Evolutionary conservation across 306 rosid species (phyloP), one percentile per base, ranked within the genome.

Genomic region (Senna siamea): DNA sequence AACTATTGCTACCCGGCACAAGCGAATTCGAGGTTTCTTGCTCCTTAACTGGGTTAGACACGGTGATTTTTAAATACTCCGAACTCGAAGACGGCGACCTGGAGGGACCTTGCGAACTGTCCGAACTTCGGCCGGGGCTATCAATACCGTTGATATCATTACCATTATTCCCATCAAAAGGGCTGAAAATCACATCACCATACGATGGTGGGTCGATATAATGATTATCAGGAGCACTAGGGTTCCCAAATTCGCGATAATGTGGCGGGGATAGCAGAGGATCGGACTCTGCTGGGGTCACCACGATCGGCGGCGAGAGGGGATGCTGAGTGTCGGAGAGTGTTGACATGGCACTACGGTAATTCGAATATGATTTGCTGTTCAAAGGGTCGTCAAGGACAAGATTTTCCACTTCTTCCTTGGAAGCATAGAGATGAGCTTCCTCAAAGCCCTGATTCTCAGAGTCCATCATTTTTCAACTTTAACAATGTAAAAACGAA

Each of bases 41-140:
- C 86, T 92, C 98, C 78, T 92, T 94, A 69, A 79, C 87, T 0
- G 99, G 99, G 76, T 90, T 87, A 50, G 97, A 88, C 4, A 94
- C 97, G 67, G 99, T 84, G 50, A 94, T 87, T 46, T 63, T 88
- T 4, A 94, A 28, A 72, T 87, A 85, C 20, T 89, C 98, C 35
- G 87, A 80, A n/a, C 79, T 72, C 14, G 86, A 86, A 9, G 89
- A 82, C 7, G 73, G 10, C 4, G 84, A 94, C 85, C 92, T 82
- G 40, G 95, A 85, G 53, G 74, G 55, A 30, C 79, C 37, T 38
- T 75, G 82, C 14, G 79, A 82, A n/a, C 17, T 65, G 5, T 79
- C 91, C 51, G 85, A 79, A 78, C 85, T 84, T 55, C 67, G 54
- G 26, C 85, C 57, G 12, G 92, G 87, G 73, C 90, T 89, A 41